These are phyloP conservation scores for Bipolaris oryzae DNA, from an alignment of 2,329 filamentous ascomycete genomes.

Conservation along the genomic window DNA sequence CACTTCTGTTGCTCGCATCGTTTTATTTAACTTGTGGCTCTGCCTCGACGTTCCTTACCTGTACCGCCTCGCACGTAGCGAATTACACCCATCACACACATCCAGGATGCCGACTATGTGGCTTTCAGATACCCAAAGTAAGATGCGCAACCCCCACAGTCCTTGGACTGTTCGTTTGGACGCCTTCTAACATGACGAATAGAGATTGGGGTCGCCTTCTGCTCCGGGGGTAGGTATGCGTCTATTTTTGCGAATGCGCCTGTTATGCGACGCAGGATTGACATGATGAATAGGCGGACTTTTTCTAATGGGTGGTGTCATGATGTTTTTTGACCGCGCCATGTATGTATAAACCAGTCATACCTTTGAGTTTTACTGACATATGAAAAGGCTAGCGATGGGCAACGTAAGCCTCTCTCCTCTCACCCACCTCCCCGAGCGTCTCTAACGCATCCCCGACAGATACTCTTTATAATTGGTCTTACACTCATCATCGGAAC, in stretches of 20 bases:
- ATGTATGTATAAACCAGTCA: slow-evolving; percentile 65
- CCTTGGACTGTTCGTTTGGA: neutral
- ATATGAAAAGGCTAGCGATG: slow-evolving; percentile 79
- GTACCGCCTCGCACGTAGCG: slow-evolving; percentile 11
- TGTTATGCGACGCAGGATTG: slow-evolving; percentile 14
- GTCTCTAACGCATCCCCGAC: slow-evolving; percentile 7
- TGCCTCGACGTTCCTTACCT: neutral
- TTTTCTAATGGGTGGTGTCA: slow-evolving; percentile 91
- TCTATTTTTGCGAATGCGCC: slow-evolving; percentile 20
- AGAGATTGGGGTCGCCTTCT: slow-evolving; percentile 98
- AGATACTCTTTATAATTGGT: slow-evolving; percentile 98
- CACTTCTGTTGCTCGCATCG: neutral
- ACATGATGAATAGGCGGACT: slow-evolving; percentile 70
- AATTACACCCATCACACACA: neutral
- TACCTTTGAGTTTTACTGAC: slow-evolving; percentile 12
- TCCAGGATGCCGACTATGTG: slow-evolving; percentile 81
- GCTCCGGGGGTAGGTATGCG: slow-evolving; percentile 82
- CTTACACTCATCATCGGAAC: slow-evolving; percentile 94
- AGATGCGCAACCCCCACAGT: slow-evolving; percentile 47
- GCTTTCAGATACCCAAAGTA: slow-evolving; percentile 95
- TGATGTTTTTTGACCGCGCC: slow-evolving; percentile 97
- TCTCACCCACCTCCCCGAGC: neutral
- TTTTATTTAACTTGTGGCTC: neutral
- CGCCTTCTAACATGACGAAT: slow-evolving; percentile 21
- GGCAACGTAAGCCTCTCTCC: slow-evolving; percentile 71